phyloP scores from a whole-genome alignment of 2,329 filamentous ascomycete species.

The Calonectria leucothoes region DNA sequence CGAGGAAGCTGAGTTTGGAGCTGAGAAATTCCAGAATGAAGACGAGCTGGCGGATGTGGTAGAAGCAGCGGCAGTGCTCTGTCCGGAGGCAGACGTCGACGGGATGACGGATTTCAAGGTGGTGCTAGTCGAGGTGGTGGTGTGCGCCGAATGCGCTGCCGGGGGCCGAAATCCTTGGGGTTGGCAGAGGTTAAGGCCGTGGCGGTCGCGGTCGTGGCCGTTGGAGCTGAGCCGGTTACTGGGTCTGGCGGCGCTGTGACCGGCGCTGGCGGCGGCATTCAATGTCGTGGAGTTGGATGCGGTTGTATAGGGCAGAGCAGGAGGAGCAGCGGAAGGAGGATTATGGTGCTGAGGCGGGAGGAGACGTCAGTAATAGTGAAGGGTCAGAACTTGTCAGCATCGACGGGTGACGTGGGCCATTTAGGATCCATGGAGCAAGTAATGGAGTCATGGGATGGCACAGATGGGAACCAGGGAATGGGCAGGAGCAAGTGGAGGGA shows the following conservation, averaged over 20 bases:
- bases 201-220: conserved; percentile 13
- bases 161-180: conserved; percentile 8
- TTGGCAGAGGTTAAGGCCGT: conserved; percentile 12
- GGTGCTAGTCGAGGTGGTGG: conserved; percentile 27
- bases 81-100: conserved; percentile 33
- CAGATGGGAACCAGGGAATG: not conserved
- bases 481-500: conserved; percentile 15
- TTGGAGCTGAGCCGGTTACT: not conserved
- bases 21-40: conserved; percentile 30
- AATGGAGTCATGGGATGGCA: conserved; percentile 9
- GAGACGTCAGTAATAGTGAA: conserved; percentile 35
- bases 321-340: not conserved
- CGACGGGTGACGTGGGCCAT: conserved; percentile 43
- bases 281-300: conserved; percentile 14
- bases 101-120: conserved; percentile 36
- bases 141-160: conserved; percentile 8
- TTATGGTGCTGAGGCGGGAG: conserved; percentile 26
- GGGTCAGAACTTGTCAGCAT: conserved; percentile 37
- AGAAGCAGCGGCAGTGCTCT: conserved; percentile 32
- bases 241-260: conserved; percentile 9
- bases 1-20: conserved; percentile 27
- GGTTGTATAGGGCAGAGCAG: not conserved
- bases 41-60: conserved; percentile 30
- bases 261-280: conserved; percentile 10
- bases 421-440: conserved; percentile 19